phyloP scores from a whole-genome alignment of 2,329 filamentous ascomycete species.

The Ascomycota sp. region DNA sequence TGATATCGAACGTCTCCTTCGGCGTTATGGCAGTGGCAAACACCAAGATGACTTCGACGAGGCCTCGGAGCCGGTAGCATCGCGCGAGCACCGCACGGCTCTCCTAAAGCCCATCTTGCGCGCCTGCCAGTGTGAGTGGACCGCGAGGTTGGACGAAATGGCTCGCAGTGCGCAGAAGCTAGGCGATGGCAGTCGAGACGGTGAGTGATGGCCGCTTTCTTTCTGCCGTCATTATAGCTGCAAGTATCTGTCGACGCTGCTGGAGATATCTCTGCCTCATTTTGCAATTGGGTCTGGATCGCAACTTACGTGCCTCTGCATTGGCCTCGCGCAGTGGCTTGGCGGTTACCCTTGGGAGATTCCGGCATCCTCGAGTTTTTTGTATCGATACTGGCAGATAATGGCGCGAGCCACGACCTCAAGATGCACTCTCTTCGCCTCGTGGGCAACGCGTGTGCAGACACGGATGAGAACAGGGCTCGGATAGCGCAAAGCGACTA shows the following conservation, averaged over 20 bases:
- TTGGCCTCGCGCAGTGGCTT: slow-evolving; percentile 19
- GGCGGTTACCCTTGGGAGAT: slow-evolving; percentile 32
- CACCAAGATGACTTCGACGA: slow-evolving; percentile 9
- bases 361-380: slow-evolving; percentile 36
- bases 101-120: slow-evolving; percentile 17
- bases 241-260: no score
- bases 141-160: slow-evolving; percentile 17
- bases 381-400: slow-evolving; percentile 20
- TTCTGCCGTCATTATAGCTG: not conserved
- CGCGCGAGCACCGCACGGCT: slow-evolving; percentile 7
- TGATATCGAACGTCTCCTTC: slow-evolving; percentile 16
- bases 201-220: slow-evolving; percentile 16
- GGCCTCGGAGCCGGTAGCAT: slow-evolving; percentile 6
- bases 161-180: slow-evolving; percentile 26
- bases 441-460: slow-evolving; percentile 39
- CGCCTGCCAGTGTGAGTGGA: slow-evolving; percentile 18
- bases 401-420: slow-evolving; percentile 19
- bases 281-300: no score
- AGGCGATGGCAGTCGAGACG: slow-evolving; percentile 31
- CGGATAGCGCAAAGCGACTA: slow-evolving; percentile 27
- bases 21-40: slow-evolving; percentile 10
- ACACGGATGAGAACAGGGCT: slow-evolving; percentile 38
- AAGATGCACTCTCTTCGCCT: slow-evolving; percentile 32
- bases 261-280: no score
- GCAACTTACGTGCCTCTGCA: no score